Evolutionary conservation across 352 stramenopile species (phyloP), one percentile per base, ranked within the genome.

Genomic region (Pythium plurisporium): DNA sequence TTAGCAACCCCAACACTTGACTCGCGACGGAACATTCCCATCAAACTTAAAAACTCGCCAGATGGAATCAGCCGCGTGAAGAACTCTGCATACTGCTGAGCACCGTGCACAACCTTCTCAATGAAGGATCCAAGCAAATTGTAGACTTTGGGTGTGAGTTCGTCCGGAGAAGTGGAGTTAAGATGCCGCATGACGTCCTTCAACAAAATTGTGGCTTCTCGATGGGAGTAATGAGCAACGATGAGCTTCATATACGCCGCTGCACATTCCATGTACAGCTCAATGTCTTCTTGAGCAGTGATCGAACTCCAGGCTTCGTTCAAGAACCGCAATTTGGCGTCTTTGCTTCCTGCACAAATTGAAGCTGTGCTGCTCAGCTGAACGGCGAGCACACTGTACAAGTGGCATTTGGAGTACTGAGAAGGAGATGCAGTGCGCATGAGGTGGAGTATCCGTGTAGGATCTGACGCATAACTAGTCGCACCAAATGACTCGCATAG

Each of bases 211-310:
- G 89, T 65, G 5, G 88, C 81, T 51, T 96, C 86, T 15, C 79
- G 76, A 34, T 88, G 76, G 53, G 76, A 79, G 53, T 91, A 96
- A 53, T 96, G 83, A 17, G 74, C 74, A 11, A 94, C 75, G 20
- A 96, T 80, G 14, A 95, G 70, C 55, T 92, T 87, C 76, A 96
- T 87, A 34, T 83, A 96, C 27, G 79, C 80, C 11, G 86, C 86
- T 5, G 81, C 76, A 62, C 84, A 93, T 48, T 87, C 70, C 66
- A 96, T 86, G 62, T 94, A 96, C 64, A 77, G 64, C 20, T 74
- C 72, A 4, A 95, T 75, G 29, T 94, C 71, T 50, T 80, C 68
- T 53, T 87, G 74, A 7, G 71, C 67, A 15, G 77, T 91, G n/a
- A 95, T 83, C 0, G 69, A 86, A 14, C 72, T 79, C 89, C 89